Percentiles rank a stretch among this genome's conserved stretches.
These are phyloP conservation scores for Penicillium paneum DNA, from an alignment of 2,329 filamentous ascomycete species.

Conservation along the genomic window DNA sequence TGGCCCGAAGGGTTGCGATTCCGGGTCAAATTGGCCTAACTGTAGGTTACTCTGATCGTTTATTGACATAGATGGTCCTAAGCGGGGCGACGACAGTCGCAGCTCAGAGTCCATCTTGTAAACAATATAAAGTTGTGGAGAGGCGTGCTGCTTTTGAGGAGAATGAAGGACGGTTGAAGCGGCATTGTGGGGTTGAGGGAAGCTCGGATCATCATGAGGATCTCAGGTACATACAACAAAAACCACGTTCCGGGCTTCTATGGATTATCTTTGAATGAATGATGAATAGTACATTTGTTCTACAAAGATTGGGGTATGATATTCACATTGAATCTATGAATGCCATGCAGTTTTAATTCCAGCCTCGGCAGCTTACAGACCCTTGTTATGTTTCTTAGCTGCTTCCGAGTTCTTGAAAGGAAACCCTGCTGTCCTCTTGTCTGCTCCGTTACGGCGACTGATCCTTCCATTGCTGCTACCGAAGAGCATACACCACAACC, in stretches of 20 bases:
- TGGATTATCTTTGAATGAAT: not conserved
- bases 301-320: not conserved
- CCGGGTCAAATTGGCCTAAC: constrained; percentile 20
- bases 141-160: constrained; percentile 32
- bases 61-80: constrained; percentile 17
- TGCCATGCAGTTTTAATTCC: not conserved
- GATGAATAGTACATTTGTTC: not conserved
- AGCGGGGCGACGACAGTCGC: constrained; percentile 19
- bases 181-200: constrained; percentile 17
- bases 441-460: constrained; percentile 61
- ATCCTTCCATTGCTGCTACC: constrained; percentile 56
- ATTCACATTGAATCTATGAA: not conserved
- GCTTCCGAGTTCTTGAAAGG: constrained; percentile 62
- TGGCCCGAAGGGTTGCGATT: constrained; percentile 28
- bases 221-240: not conserved
- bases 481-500: constrained; percentile 63
- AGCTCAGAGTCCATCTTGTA: constrained; percentile 28
- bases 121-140: constrained; percentile 6
- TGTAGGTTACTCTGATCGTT: constrained; percentile 20
- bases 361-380: constrained; percentile 3
- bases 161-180: constrained; percentile 26
- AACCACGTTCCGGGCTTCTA: not conserved
- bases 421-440: constrained; percentile 64
- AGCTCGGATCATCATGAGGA: constrained; percentile 8
- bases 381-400: constrained; percentile 48